Percentiles rank a stretch among this genome's conserved stretches.
These are phyloP conservation scores for Gloeopeniophorella convolvens DNA, from an alignment of 768 basidiomycete genomes.

Conservation along the genomic window DNA sequence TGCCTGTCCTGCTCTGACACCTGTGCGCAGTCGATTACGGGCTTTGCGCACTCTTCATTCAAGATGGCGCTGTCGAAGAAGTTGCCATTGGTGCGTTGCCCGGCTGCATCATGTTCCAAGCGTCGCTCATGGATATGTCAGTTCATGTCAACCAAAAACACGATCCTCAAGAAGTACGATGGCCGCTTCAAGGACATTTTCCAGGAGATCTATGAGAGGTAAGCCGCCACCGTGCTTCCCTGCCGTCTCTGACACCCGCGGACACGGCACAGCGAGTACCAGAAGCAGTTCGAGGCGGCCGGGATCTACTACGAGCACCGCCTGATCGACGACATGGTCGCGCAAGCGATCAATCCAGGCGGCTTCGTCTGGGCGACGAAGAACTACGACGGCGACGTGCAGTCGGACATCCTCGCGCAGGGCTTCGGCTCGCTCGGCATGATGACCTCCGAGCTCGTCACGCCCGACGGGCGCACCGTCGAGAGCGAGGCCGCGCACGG, in stretches of 20 bases:
- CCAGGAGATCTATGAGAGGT: constrained; percentile 88
- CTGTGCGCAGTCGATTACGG: constrained; percentile 67
- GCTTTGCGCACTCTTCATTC: constrained; percentile 96
- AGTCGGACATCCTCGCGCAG: constrained; percentile 93
- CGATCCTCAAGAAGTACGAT: constrained; percentile 95
- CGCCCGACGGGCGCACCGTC: constrained; percentile 87
- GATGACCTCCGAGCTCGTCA: constrained; percentile 96
- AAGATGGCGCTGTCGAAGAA: constrained; percentile 88
- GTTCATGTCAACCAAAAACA: constrained; percentile 99
- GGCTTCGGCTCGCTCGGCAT: constrained; percentile 95
- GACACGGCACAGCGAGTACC: constrained; percentile 49
- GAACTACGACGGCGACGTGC: constrained; percentile 53
- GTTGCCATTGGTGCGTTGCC: constrained; percentile 53
- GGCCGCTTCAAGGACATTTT: constrained; percentile 99
- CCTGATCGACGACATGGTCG: constrained; percentile 97
- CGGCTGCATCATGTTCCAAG: no score
- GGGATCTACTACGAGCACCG: constrained; percentile 94
- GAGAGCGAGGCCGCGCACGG: constrained; percentile 97
- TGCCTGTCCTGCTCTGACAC: not conserved
- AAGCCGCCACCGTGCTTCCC: constrained; percentile 21
- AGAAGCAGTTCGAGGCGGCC: constrained; percentile 55
- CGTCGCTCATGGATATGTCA: constrained; percentile 28
- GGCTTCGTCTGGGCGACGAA: constrained; percentile 72
- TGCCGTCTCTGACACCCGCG: not conserved
- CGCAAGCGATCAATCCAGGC: constrained; percentile 93